Base-by-base conservation (phyloP, 331 rosid species). In the Ulmus americana region DNA sequence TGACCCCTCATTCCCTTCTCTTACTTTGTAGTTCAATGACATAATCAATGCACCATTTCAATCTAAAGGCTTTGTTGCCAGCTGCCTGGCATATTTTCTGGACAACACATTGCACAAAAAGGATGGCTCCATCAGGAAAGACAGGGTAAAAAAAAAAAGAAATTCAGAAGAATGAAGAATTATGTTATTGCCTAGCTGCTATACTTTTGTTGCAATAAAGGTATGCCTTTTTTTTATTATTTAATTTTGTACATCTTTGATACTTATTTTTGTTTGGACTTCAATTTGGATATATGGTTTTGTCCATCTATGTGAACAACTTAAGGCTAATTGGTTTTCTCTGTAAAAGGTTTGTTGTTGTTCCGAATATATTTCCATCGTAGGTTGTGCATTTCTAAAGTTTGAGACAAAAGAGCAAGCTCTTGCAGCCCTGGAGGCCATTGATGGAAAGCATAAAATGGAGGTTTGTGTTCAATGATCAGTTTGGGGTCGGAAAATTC, bases 391-490 rank as follows among this genome's bases (percentile, higher is more conserved):
- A 42, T 94, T 94, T 83, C 72, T 94, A 69, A 94, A 90, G 84
- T 94, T 87, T 58, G 99, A 94, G 81, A 87, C 97, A 45, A 94
- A 94, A 80, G 96, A 94, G 15, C 95, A 94, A 78, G 99, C 99
- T 59, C 86, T 94, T 65, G 82, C 88, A 71, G 90, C 99, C 61
- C 79, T 94, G 20, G 99, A 85, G 71, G 90, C 87, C 67, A 71
- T 94, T 61, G 90, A 90, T 77, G 99, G 99, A 81, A 90, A 90
- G 70, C 77, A 84, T 77, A 94, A 84, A 85, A 90, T 94, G 96
- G 97, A 94, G 97, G 99, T 90, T 38, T 55, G 91, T 68, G 55
- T 67, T 66, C 41, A 41, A 70, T 70, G 51, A 7, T 60, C 53
- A 20, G 57, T 66, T 15, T 18, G 6, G 61, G 59, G 45, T 46